Conservation (phyloP, 257 asterid genomes). For the Rauvolfia tetraphylla region DNA sequence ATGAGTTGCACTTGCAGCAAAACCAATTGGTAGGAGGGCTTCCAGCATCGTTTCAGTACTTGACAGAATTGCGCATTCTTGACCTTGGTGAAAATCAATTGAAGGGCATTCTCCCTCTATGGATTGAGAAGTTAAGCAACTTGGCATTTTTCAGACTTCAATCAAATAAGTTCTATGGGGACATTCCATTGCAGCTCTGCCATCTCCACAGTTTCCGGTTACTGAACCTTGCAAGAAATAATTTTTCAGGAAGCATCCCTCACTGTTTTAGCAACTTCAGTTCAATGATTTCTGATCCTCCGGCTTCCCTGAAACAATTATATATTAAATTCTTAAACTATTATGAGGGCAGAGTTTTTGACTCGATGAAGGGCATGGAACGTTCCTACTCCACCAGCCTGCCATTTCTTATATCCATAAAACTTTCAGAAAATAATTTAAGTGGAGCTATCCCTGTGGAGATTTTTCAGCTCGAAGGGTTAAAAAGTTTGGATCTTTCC, state of each 20-base stretch:
- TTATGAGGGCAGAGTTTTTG: constrained; percentile 3
- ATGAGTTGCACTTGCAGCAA: constrained; percentile 25
- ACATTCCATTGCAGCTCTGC: no score
- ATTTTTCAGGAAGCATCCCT: constrained; percentile 27
- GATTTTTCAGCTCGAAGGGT: constrained; percentile 3
- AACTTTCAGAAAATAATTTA: constrained; percentile 16
- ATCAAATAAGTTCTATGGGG: no score
- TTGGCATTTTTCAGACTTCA: constrained; percentile 26
- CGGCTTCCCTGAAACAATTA: neutral
- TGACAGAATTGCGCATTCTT: constrained; percentile 16
- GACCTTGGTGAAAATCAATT: constrained; percentile 27
- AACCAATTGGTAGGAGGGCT: constrained; percentile 26
- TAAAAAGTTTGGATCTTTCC: constrained; percentile 21
- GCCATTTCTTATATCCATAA: constrained; percentile 9
- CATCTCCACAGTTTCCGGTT: no score
- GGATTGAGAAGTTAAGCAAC: constrained; percentile 18
- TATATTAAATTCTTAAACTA: neutral
- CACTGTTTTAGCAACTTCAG: constrained; percentile 23
- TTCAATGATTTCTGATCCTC: constrained; percentile 21
- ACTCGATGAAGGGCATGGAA: constrained; percentile 12
- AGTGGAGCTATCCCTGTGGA: constrained; percentile 15
- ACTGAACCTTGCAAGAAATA: no score
- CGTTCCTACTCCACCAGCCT: constrained; percentile 9
- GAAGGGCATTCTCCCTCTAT: constrained; percentile 16
- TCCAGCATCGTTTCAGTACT: constrained; percentile 19